Base-by-base conservation (phyloP, 352 stramenopile species). In the Aphanomyces stellatus region DNA sequence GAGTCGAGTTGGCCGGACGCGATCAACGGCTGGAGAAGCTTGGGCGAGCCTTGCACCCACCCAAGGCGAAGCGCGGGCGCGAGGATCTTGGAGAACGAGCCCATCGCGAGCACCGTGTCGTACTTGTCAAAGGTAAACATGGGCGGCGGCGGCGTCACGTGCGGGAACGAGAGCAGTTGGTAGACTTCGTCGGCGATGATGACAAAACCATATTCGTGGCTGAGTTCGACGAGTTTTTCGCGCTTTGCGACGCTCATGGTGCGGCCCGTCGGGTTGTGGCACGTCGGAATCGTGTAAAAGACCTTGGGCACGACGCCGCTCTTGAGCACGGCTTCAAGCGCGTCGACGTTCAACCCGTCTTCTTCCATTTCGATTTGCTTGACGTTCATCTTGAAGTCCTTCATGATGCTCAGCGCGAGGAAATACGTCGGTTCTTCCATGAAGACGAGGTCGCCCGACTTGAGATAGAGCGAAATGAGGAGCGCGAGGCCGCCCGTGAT, bases 71-170 rank as follows among this genome's bases (percentile, higher is more conserved):
- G 76, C 37, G 89, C 91, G 27, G 91, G 93, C 31, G 87, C 78
- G 27, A 97, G 84, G 51, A 98, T 98, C 77, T 98, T 98, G n/a
- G 91, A 97, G 62, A 98, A 98, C 62, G 85, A 97, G 24, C 88
- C 90, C 15, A 98, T 76, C 48, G 90, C 95, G 24, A 97, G 70
- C 61, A 93, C 77, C 5, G 75, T 51, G 2, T 82, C 86, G 3
- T 73, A 81, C 31, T 77, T 73, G 33, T 92, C 85, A 46, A 81
- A 89, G 17, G 80, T 87, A 8, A 82, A 78, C 17, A 95, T 73
- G 7, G 85, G 77, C n/a, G 78, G 74, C 25, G 81, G 71, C 22
- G 27, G 37, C 3, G 75, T 71, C 17, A 71, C 65, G 5, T 76
- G 71, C 24, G 88, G 71, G 59, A 91, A 89, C 34, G 85, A 82